Base-by-base conservation (phyloP, 225 moss, liverwort and hornwort genomes). In the Thuidium tamariscinum region DNA sequence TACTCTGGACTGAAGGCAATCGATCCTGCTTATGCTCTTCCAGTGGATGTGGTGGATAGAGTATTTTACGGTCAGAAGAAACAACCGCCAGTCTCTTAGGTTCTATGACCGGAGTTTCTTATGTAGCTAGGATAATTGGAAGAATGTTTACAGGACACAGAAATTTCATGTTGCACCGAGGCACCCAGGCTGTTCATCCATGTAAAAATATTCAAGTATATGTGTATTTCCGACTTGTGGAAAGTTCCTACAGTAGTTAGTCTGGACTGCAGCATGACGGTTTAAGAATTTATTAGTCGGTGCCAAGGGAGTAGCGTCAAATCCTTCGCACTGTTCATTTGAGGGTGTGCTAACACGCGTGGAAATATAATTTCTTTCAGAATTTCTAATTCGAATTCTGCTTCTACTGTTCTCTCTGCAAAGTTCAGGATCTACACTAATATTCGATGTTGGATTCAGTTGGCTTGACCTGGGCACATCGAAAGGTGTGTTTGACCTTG, bases 11-110 rank as follows among this genome's bases (percentile, higher is more conserved):
- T 97, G 6, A 92, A 92, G 87, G 88, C 92, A 73, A 92, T 97
- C 65, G 95, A 98, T 82, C 96, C 94, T 79, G 94, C 94, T n/a
- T 96, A 95, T 68, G 97, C 95, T 71, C 95, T 97, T 89, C 95
- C 96, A 30, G 94, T 96, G 66, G 86, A 94, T 78, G 92, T 96
- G 37, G 94, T 98, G 78, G 94, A 98, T 78, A 78, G 91, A 91
- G 52, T 91, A 37, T 91, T 91, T 63, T 84, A 87, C 48, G 78
- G 84, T 66, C 81, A 84, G 72, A 83, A 84, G 87, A 60, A 84
- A 54, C 68, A 66, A 78, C 34, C 84, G n/a, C 49, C 78, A 73
- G 77, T 34, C 36, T 77, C 84, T 41, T 81, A 74, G 55, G 59
- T 84, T 82, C 75, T 42, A 48, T 30, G n/a, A n/a, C 55, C 81